These are phyloP conservation scores for Vitellaria paradoxa DNA, from an alignment of 179 eudicot species.

Conservation along the genomic window DNA sequence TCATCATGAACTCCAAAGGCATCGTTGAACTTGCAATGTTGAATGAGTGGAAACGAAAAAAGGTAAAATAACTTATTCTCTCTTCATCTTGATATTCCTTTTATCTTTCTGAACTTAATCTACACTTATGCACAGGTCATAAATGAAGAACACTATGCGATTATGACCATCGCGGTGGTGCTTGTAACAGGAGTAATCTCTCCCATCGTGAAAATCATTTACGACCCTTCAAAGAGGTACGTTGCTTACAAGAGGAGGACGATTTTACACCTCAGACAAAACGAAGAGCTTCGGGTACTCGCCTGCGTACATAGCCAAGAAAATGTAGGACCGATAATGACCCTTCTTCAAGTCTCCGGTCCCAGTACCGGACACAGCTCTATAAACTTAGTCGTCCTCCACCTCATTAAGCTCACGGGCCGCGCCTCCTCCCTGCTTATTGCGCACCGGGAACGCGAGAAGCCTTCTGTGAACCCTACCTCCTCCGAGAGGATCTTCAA, in stretches of 20 bases:
- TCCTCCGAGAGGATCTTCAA: conserved; percentile 22
- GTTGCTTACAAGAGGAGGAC: not conserved
- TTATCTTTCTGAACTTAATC: not conserved
- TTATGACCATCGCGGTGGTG: conserved; percentile 23
- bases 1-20: conserved; percentile 53
- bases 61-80: conserved; percentile 21
- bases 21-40: conserved; percentile 25
- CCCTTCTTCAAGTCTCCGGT: conserved; percentile 36
- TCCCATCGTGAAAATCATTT: conserved; percentile 18
- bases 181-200: conserved; percentile 22
- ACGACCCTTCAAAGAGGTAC: conserved; percentile 33
- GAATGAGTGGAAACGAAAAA: conserved; percentile 23
- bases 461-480: conserved; percentile 23
- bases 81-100: not conserved
- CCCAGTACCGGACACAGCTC: conserved; percentile 21
- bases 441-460: conserved; percentile 31
- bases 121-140: conserved; percentile 31
- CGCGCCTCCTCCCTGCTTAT: conserved; percentile 41
- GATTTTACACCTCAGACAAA: conserved; percentile 17
- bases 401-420: conserved; percentile 45
- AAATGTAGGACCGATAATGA: conserved; percentile 35
- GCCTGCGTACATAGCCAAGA: conserved; percentile 45
- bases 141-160: conserved; percentile 26
- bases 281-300: conserved; percentile 48
- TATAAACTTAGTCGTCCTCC: conserved; percentile 32